Evolutionary conservation across 2,329 filamentous ascomycete genomes (phyloP), one percentile per base, ranked within the genome.

Genomic region (Botrytis aclada): DNA sequence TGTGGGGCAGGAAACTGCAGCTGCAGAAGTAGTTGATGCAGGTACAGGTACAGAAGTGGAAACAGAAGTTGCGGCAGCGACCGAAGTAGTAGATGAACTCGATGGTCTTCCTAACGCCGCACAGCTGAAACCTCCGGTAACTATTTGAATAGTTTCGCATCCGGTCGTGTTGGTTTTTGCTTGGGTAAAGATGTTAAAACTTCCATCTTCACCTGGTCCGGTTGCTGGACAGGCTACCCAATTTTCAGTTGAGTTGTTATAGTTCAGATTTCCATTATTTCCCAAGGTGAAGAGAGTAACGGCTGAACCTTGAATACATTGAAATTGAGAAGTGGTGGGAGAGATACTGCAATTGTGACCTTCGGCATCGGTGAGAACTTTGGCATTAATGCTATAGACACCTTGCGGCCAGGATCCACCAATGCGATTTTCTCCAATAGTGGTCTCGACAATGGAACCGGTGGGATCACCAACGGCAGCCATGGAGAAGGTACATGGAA

Each of bases 161-260:
- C 76, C 78, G n/a, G 77, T 77, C 4, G 71, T 74, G 34, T 78
- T 66, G 29, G 51, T 37, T 71, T 76, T 76, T 1, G 70, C 67
- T 34, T 78, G 73, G 37, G 74, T 74, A 72, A 74, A 80, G 61
- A 80, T 78, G 29, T 75, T 74, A 45, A 74, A 78, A 54, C 77
- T 77, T 41, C 77, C 78, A 74, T 80, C 78, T n/a, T 75, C 45
- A 14, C 72, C 76, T 10, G 78, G 76, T 34, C 77, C 78, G 22
- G 65, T n/a, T 1, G 75, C 74, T 18, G 77, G 77, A 63, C 79
- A 80, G 25, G 79, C 79, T 43, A 76, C 63, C 74, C 75, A 80
- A 47, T 77, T 72, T 18, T 74, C 61, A 51, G 65, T 73, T 12
- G 65, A 56, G 20, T 72, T 73, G 39, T 75, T 71, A 37, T 75